Conservation (phyloP, 2,329 filamentous ascomycete genomes). For the Beauveria rudraprayagi region DNA sequence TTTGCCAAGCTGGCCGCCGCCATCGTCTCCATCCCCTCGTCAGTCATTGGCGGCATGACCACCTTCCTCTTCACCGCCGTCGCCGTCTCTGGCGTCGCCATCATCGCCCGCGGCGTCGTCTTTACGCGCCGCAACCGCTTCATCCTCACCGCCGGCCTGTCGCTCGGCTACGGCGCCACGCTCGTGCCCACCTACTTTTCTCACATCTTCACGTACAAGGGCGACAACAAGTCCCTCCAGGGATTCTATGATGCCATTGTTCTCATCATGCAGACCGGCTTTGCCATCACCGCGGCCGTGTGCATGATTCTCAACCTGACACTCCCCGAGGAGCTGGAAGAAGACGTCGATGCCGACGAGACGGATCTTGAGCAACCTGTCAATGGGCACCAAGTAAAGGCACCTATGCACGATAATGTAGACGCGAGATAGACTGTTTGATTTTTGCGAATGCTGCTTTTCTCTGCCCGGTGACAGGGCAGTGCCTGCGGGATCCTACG, state of each 20-base stretch:
- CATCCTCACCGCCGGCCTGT: conserved; percentile 67
- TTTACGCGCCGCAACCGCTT: conserved; percentile 78
- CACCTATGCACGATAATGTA: not conserved
- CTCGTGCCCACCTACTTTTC: conserved; percentile 60
- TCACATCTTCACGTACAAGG: conserved; percentile 64
- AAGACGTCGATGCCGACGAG: conserved; percentile 22
- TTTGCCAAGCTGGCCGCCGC: conserved; percentile 78
- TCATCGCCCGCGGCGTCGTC: conserved; percentile 58
- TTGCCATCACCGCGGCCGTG: conserved; percentile 65
- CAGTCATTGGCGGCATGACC: conserved; percentile 64
- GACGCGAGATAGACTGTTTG: not conserved
- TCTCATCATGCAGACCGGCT: conserved; percentile 67
- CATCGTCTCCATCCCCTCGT: conserved; percentile 64
- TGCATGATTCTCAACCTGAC: conserved; percentile 66
- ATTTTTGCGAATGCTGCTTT: not conserved
- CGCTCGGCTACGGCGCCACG: conserved; percentile 65
- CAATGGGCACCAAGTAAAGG: not conserved
- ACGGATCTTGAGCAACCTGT: not conserved
- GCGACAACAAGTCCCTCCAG: conserved; percentile 56
- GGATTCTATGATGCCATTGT: conserved; percentile 71
- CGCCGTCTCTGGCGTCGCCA: conserved; percentile 68
- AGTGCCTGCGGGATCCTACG: not conserved
- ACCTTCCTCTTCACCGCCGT: conserved; percentile 76
- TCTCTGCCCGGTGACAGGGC: not conserved
- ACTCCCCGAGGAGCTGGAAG: conserved; percentile 68